phyloP scores from a whole-genome alignment of 768 basidiomycete genomes.

The Coprinellus aureogranulatus region DNA sequence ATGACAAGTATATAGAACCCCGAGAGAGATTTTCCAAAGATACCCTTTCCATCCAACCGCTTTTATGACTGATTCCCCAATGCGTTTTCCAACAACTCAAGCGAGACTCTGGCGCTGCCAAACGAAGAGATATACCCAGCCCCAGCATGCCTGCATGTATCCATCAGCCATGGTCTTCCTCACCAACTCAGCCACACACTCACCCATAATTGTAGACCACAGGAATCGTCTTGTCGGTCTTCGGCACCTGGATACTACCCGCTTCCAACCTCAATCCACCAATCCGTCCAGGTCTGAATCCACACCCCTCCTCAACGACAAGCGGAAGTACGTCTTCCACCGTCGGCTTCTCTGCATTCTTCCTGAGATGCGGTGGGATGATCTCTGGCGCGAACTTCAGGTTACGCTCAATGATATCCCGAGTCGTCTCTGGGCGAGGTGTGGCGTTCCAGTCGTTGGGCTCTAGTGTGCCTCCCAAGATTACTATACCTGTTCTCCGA shows the following conservation, averaged over 20 bases:
- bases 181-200: constrained; percentile 9
- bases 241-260: constrained; percentile 3
- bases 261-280: constrained; percentile 60
- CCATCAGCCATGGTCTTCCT: background rate
- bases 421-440: constrained; percentile 61
- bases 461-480: constrained; percentile 61
- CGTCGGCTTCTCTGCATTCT: constrained; percentile 31
- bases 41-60: no score
- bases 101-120: constrained; percentile 18
- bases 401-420: constrained; percentile 52
- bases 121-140: constrained; percentile 21
- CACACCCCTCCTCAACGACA: constrained; percentile 53
- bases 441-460: constrained; percentile 68
- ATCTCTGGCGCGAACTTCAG: constrained; percentile 56
- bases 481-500: constrained; percentile 54
- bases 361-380: constrained; percentile 52
- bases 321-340: constrained; percentile 49
- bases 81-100: constrained; percentile 18
- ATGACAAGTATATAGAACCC: no score
- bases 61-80: constrained; percentile 3
- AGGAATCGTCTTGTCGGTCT: constrained; percentile 15
- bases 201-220: constrained; percentile 35
- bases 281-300: constrained; percentile 52
- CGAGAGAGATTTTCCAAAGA: no score
- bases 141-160: constrained; percentile 17